Percentiles rank a stretch among this genome's conserved stretches.
Evolutionary conservation across 1,139 yeast species (phyloP).

Genomic region (Yarrowia galli): DNA sequence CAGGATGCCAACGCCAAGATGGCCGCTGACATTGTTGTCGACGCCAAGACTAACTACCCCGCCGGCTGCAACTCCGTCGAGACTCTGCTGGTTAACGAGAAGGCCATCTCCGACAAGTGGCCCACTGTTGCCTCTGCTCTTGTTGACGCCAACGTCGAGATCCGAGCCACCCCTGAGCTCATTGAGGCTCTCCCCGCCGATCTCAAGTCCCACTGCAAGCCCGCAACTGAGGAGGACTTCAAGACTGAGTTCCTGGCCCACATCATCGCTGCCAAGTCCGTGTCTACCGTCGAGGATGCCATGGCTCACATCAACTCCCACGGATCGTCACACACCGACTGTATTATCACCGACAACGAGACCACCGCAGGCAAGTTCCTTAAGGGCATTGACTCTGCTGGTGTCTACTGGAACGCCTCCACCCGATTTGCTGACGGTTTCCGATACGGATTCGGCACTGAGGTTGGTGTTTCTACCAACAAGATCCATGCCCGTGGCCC

Average conservation of each 20-base stretch:
- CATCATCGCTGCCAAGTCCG: slow-evolving; percentile 76
- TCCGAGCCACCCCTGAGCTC: slow-evolving; percentile 70
- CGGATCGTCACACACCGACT: slow-evolving; percentile 96
- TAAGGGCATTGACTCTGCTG: slow-evolving; percentile 90
- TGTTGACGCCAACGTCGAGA: slow-evolving; percentile 69
- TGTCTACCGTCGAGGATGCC: slow-evolving; percentile 69
- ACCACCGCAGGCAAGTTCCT: slow-evolving; percentile 75
- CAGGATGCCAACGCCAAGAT: slow-evolving; percentile 74
- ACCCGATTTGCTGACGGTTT: slow-evolving; percentile 98
- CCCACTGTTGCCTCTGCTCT: slow-evolving; percentile 59
- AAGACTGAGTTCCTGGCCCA: slow-evolving; percentile 82
- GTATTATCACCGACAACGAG: slow-evolving; percentile 80
- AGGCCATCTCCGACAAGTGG: slow-evolving; percentile 49
- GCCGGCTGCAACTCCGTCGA: slow-evolving; percentile 99
- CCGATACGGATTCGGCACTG: slow-evolving; percentile 98
- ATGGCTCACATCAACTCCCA: slow-evolving; percentile 83
- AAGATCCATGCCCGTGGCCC: slow-evolving; percentile 99
- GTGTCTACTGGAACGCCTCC: slow-evolving; percentile 98
- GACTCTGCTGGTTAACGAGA: slow-evolving; percentile 72
- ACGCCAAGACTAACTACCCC: slow-evolving; percentile 93
- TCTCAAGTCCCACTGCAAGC: slow-evolving; percentile 44
- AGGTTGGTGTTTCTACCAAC: slow-evolving; percentile 96
- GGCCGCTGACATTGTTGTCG: slow-evolving; percentile 78
- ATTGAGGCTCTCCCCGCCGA: slow-evolving; percentile 49
- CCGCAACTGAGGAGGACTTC: slow-evolving; percentile 63